Conservation (phyloP, 768 basidiomycete species). For the Boletales sp. region DNA sequence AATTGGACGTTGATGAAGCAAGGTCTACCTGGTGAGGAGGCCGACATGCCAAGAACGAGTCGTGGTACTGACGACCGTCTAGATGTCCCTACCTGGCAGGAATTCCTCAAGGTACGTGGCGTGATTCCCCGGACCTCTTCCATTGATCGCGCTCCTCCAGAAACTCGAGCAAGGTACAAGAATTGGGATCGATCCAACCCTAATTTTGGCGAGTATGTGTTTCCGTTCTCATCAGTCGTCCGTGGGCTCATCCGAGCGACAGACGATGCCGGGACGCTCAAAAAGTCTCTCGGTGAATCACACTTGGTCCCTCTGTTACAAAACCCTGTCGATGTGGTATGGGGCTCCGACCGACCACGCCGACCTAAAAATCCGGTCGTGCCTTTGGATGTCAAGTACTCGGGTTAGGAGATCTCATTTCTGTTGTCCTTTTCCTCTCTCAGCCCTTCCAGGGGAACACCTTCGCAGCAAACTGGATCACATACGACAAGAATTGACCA, state of each 20-base stretch:
- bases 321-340: conserved; percentile 81
- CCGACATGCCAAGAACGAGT: conserved; percentile 3
- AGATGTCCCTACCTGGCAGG: conserved; percentile 92
- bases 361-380: conserved; percentile 68
- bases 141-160: conserved; percentile 31
- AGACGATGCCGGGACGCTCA: conserved; percentile 67
- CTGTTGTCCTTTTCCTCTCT: background rate
- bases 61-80: conserved; percentile 8
- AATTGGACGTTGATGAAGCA: conserved; percentile 96
- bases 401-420: conserved; percentile 42
- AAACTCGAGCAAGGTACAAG: conserved; percentile 57
- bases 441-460: conserved; percentile 45
- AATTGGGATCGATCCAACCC: conserved; percentile 80
- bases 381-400: conserved; percentile 67
- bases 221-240: conserved; percentile 10
- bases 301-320: conserved; percentile 57
- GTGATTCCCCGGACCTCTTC: background rate
- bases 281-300: conserved; percentile 57
- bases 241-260: background rate
- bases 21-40: conserved; percentile 65
- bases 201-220: conserved; percentile 62
- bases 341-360: conserved; percentile 63
- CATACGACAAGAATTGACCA: conserved; percentile 63
- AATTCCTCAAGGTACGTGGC: conserved; percentile 66
- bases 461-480: conserved; percentile 63